Base-by-base conservation (phyloP, 106 monocot species). In the Xerophyta viscosa region DNA sequence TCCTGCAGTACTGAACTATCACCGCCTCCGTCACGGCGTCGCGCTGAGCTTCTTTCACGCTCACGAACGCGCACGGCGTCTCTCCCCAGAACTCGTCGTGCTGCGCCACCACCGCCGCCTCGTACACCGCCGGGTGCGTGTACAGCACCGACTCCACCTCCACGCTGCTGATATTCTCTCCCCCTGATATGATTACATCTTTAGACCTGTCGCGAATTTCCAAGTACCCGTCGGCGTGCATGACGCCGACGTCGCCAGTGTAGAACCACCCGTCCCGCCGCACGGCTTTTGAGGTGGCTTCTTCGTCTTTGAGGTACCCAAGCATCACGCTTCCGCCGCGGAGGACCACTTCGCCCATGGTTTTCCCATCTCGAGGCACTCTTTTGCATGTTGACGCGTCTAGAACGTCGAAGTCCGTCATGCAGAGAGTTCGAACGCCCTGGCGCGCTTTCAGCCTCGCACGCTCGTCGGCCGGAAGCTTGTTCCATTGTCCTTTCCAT, bases 161-260 rank as follows among this genome's bases (percentile, higher is more conserved):
- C 8, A 80, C 61, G 45, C 70, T 71, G 62, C 75, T 70, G 21
- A 88, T 48, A 53, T 88, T 88, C 78, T 88, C 88, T 2, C 88
- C 88, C 10, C 88, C 88, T 23, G 76, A 83, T 21, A 88, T 88
- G 66, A 88, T 88, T 56, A 88, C 73, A 54, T 88, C 88, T 60
- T 88, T 88, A 3, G 88, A 79, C 21, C 88, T 44, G 47, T 81
- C 80, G 21, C 56, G 41, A 21, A 81, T 76, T 54, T 81, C 80
- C 17, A 81, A 0, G 66, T 81, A 81, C 1, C 80, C 80, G 52
- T 81, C 80, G 9, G 75, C 45, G 26, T 81, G 75, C 80, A 75
- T 76, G 27, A 84, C 88, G 0, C 77, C 88, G 26, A 89, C 79
- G 55, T 89, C 88, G 0, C 88, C 83, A 0, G 88, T 84, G 83